These are phyloP conservation scores for Calycina marina DNA, from an alignment of 2,329 filamentous ascomycete genomes.

Conservation along the genomic window DNA sequence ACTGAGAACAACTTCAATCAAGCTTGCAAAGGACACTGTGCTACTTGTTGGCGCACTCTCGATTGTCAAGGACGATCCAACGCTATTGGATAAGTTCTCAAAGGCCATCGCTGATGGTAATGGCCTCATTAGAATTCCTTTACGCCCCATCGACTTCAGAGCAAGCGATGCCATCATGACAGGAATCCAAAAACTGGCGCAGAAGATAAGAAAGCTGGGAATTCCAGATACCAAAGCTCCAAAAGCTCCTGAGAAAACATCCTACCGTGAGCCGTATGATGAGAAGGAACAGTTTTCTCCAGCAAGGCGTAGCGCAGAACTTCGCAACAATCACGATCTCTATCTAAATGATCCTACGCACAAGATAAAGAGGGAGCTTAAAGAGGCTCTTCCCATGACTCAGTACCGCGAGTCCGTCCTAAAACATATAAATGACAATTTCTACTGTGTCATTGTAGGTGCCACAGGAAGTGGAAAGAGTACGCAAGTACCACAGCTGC, in stretches of 20 bases:
- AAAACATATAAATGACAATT: slow-evolving; percentile 60
- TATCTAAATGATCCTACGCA: background rate
- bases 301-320: background rate
- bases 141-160: background rate
- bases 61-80: background rate
- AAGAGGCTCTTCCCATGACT: slow-evolving; percentile 54
- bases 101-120: background rate
- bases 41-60: background rate
- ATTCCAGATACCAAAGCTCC: too few species aligned
- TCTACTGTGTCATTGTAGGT: slow-evolving; percentile 88
- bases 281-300: background rate
- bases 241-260: too few species aligned
- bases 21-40: too few species aligned
- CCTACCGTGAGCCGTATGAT: too few species aligned
- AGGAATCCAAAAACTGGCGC: too few species aligned
- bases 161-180: background rate
- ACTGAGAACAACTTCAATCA: too few species aligned
- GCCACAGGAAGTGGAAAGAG: slow-evolving; percentile 94
- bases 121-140: background rate
- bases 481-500: slow-evolving; percentile 89
- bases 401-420: slow-evolving; percentile 74
- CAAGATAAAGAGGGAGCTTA: background rate
- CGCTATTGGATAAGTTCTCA: background rate
- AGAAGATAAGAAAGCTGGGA: too few species aligned
- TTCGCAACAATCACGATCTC: background rate